phyloP scores from a whole-genome alignment of 805 yeast genomes.

The Vanderwaltozyma verrucispora region DNA sequence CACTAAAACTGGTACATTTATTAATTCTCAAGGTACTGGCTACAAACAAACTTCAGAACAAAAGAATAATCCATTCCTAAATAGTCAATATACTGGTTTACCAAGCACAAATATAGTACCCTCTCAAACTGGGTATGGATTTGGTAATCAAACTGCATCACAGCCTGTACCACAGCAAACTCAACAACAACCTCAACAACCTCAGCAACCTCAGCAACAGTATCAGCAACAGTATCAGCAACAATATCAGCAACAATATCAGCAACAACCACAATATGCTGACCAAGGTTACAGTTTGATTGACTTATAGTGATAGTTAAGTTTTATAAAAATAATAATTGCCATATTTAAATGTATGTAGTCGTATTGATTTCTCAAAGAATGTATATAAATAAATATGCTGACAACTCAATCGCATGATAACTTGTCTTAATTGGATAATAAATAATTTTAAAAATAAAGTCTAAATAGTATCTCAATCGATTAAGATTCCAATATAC shows the following conservation, averaged over 20 bases:
- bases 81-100: constrained; percentile 64
- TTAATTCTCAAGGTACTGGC: constrained; percentile 86
- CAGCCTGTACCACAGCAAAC: constrained; percentile 6
- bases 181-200: constrained; percentile 5
- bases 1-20: constrained; percentile 68
- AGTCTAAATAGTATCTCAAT: too few relatives aligned
- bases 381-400: too few relatives aligned
- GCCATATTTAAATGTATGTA: too few relatives aligned
- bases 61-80: constrained; percentile 35
- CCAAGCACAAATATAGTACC: constrained; percentile 61
- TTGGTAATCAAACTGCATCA: constrained; percentile 58
- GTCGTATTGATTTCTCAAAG: too few relatives aligned
- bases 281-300: constrained; percentile 4
- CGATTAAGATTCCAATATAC: too few relatives aligned
- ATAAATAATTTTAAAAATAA: too few relatives aligned
- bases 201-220: constrained; percentile 29
- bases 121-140: constrained; percentile 87
- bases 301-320: too few relatives aligned
- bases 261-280: constrained; percentile 1
- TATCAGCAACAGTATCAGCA: constrained; percentile 11
- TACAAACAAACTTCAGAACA: constrained; percentile 38
- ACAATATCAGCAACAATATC: constrained; percentile 6
- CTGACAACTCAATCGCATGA: too few relatives aligned
- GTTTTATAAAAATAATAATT: too few relatives aligned
- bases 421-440: too few relatives aligned